Base-by-base conservation (phyloP, 2,329 filamentous ascomycete species). In the Pseudogymnoascus sp. region DNA sequence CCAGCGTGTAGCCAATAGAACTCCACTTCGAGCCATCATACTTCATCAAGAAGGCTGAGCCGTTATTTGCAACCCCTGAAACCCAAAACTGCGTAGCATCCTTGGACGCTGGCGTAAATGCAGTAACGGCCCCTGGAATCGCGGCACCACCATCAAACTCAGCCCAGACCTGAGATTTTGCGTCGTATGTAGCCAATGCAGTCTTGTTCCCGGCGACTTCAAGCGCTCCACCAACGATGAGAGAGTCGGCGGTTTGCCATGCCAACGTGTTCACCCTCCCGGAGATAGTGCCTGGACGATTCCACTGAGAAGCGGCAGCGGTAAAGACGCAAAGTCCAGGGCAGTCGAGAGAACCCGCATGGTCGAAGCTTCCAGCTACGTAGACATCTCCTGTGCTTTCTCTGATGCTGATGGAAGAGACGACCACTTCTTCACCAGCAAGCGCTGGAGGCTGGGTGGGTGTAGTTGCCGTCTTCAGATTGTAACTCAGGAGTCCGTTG, bases 341-440 rank as follows among this genome's bases (percentile, higher is more conserved):
- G 73, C 95, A 99, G 43, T 85, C 87, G 31, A 98, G 82, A 4
- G 89, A 88, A 28, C 95, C 95, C 16, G 92, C 95, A 33, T 84
- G 85, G n/a, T 85, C 80, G 72, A 98, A 99, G 8, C 84, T 85
- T 33, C 95, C 95, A 38, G 89, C 93, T 33, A 99, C 89, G 71
- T 89, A 99, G 11, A 99, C 81, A 60, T 95, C 86, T 1, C 82
- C 80, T 16, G 86, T 86, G 62, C 83, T 83, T 0, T 90, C 89
- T 62, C 88, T 88, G 7, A 87, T 81, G 10, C 85, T 83, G 68
- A 99, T 91, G 28, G 89, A 80, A 64, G 91, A 89, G 43, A 98
- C 92, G 2, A 85, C 84, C 26, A 87, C 85, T 66, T 86, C 83
- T 5, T 80, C 78, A 12, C 93, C 93, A 10, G 81, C 81, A 2